Base-by-base conservation (phyloP, 2,329 filamentous ascomycete species). In the Microthyrium microscopicum region DNA sequence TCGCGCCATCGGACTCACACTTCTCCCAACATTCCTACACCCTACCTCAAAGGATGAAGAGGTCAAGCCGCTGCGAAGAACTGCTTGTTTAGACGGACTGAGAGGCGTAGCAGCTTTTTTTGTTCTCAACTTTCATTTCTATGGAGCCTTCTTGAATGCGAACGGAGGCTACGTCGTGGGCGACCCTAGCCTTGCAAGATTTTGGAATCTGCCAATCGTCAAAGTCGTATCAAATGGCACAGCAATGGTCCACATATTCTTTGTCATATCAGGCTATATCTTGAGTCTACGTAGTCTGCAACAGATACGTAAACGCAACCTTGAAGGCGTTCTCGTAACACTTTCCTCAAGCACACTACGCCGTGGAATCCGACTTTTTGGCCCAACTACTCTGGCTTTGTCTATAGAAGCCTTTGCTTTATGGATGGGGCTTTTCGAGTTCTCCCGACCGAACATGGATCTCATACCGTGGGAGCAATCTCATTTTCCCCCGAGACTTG, bases 211-310 rank as follows among this genome's bases (percentile, higher is more conserved):
- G 4, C 36, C 41, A 9, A 28, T 39, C 19, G 21, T 43, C 11
- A 35, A 36, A 15, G 20, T 44, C 7, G 3, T 44, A 26, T 31
- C 39, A n/a, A 31, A 37, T 20, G 58, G 60, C 17, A 58, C 62
- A 39, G 54, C 61, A 38, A 59, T 60, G 57, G 58, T 62, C 11
- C 51, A 53, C 29, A 55, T 62, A 24, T 62, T 63, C 46, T 63
- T 63, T 41, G 53, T 62, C 21, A 54, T 63, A 18, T 61, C 57
- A 6, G 60, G 59, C 33, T 63, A 62, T 36, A 58, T 60, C n/a
- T 48, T 62, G 29, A 59, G 57, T 8, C 29, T 8, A 21, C 22
- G 8, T 11, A 33, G 34, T n/a, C 33, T 37, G 6, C 9, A 21
- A 6, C 6, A 9, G 5, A 9, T 34, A 9, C 33, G 32, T 26